phyloP scores from a whole-genome alignment of 1,284 basidiomycete genomes.

The Leccinum pseudoinsigne region DNA sequence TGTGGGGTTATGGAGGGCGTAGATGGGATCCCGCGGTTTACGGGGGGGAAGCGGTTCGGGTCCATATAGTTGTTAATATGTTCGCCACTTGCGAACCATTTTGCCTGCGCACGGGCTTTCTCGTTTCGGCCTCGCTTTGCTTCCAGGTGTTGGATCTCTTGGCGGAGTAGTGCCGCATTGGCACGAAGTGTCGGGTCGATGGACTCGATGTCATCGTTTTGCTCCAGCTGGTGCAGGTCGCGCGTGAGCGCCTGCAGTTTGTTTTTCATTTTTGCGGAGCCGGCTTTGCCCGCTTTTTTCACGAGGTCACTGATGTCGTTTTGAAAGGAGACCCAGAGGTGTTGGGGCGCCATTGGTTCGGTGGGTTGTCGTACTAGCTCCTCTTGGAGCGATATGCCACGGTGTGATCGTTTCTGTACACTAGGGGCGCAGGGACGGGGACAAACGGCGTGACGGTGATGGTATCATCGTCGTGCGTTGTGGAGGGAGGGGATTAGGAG shows the following conservation, averaged over 20 bases:
- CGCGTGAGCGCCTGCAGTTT: neutral
- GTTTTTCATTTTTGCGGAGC: neutral
- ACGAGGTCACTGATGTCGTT: neutral
- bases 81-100: neutral
- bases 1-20: neutral
- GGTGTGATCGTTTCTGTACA: too few species aligned
- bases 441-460: too few species aligned
- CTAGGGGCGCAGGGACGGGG: too few species aligned
- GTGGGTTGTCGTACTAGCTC: too few species aligned
- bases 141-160: neutral
- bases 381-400: too few species aligned
- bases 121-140: neutral
- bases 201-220: neutral
- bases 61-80: neutral
- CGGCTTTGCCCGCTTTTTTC: neutral
- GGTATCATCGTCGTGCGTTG: too few species aligned
- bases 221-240: neutral
- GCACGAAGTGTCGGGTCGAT: neutral
- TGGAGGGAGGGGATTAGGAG: too few species aligned
- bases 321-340: neutral
- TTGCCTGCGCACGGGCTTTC: neutral
- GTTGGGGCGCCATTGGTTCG: neutral
- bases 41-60: neutral
- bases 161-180: neutral
- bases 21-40: neutral